These are phyloP conservation scores for Carex myosuroides DNA, from an alignment of 176 grass and related monocot species.

Conservation along the genomic window DNA sequence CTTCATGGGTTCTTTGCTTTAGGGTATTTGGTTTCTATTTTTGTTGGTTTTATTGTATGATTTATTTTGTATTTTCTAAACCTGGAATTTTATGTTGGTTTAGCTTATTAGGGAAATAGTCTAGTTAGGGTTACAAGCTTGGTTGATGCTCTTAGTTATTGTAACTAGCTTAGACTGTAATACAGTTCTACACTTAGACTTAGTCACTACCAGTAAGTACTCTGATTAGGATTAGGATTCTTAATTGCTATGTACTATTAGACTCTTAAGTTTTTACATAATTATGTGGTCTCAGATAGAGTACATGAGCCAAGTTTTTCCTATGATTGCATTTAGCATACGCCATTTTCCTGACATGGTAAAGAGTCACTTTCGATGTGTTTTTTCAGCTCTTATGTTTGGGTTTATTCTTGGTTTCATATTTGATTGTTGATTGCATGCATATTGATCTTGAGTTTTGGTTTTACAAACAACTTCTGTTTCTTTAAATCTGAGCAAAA, in stretches of 20 bases:
- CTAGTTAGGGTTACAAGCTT: neutral
- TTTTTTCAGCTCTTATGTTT: neutral
- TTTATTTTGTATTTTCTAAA: neutral
- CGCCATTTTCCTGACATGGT: neutral
- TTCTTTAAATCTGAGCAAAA: neutral
- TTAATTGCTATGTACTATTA: neutral
- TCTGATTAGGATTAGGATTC: neutral
- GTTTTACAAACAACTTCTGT: neutral
- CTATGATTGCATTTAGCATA: neutral
- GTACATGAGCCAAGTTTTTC: neutral
- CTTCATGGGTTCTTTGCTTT: neutral
- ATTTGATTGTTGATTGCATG: too few relatives aligned
- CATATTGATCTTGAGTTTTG: too few relatives aligned
- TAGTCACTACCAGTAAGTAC: neutral
- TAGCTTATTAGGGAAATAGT: neutral
- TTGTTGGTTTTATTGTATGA: neutral
- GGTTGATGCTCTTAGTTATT: neutral
- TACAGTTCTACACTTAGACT: neutral
- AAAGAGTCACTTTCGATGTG: neutral
- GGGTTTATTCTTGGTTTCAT: too few relatives aligned
- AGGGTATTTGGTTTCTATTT: neutral
- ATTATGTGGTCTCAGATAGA: neutral
- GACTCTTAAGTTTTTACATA: neutral
- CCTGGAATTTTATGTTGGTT: neutral
- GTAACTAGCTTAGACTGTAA: neutral